Base-by-base conservation (phyloP, 495 filamentous ascomycete species). In the Aspergillus homomorphus region DNA sequence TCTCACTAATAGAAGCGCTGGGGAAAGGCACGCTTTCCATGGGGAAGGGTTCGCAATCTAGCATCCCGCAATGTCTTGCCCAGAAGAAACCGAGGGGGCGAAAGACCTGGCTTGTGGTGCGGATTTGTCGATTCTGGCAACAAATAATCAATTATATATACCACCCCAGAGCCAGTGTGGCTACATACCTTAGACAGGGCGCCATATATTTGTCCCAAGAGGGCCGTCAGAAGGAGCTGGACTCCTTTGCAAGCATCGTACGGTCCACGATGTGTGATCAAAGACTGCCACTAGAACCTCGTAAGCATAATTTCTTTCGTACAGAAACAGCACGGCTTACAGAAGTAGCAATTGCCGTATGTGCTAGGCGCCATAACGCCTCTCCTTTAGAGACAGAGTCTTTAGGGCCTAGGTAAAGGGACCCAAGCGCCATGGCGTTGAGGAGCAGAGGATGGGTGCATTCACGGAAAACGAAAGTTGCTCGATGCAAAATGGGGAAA, bases 401-500 rank as follows among this genome's bases (percentile, higher is more conserved):
- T 42, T 74, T 77, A 8, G 76, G 76, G 0, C 77, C 77, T 9
- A 81, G 63, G 56, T 79, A 81, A 21, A 81, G 58, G 33, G 78
- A 81, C 1, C 78, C 78, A 24, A 81, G 73, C 5, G 78, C 78
- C 54, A 81, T 81, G 8, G 77, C 75, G 62, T 79, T 80, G 0
- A 81, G 60, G 1, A 81, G 63, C 6, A 81, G 61, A 9, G 78
- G 68, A 53, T 78, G 75, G 8, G 74, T 76, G 61, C 76, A 80
- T 56, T 81, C 78, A 38, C 76, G 71, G 49, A 80, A 80, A 2
- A 79, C 71, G 46, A 81, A 81, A 0, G 77, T 81, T 14, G 76
- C 70, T 62, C 73, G 66, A 61, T 81, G 78, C 16, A 81, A 60
- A 21, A 81, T 69, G 4, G 78, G 78, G 24, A 81, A 81, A 1